A percentile compares a stretch with the other conserved stretches of the same genome.
Conservation (phyloP, 306 rosid species). For the Boehmeria nivea region DNA sequence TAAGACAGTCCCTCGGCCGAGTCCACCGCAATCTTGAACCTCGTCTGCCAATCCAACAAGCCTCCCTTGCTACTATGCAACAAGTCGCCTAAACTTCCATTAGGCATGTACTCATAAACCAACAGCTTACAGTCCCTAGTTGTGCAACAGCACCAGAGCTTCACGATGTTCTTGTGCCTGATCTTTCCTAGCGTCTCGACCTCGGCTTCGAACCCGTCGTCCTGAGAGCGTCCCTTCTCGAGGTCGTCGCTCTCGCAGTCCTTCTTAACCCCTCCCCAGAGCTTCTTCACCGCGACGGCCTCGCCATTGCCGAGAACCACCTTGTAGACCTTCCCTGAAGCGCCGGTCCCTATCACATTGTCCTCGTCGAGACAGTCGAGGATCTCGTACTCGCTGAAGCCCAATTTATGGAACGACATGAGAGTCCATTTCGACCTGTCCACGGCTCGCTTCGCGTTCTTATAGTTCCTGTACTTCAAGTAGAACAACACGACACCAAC, state of each 20-base stretch:
- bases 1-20: conserved; percentile 95
- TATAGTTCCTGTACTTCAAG: conserved; percentile 55
- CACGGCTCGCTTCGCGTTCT: conserved; percentile 36
- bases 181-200: conserved; percentile 81
- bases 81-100: conserved; percentile 89
- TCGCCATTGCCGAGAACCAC: conserved; percentile 65
- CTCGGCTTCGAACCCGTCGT: conserved; percentile 74
- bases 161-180: conserved; percentile 93
- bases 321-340: conserved; percentile 89
- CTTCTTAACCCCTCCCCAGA: conserved; percentile 44
- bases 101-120: conserved; percentile 95
- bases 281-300: conserved; percentile 77
- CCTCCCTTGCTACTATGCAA: conserved; percentile 78
- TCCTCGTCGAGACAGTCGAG: conserved; percentile 83
- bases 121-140: conserved; percentile 74
- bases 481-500: conserved; percentile 69
- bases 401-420: conserved; percentile 93
- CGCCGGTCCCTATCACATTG: conserved; percentile 77
- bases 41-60: conserved; percentile 80
- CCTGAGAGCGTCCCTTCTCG: conserved; percentile 48
- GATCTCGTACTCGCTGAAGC: conserved; percentile 80
- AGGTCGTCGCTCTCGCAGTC: conserved; percentile 43
- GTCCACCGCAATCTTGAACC: conserved; percentile 79
- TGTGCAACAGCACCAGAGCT: conserved; percentile 92
- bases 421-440: conserved; percentile 76